phyloP scores from a whole-genome alignment of 495 filamentous ascomycete species.

The Ramalina peruviana region DNA sequence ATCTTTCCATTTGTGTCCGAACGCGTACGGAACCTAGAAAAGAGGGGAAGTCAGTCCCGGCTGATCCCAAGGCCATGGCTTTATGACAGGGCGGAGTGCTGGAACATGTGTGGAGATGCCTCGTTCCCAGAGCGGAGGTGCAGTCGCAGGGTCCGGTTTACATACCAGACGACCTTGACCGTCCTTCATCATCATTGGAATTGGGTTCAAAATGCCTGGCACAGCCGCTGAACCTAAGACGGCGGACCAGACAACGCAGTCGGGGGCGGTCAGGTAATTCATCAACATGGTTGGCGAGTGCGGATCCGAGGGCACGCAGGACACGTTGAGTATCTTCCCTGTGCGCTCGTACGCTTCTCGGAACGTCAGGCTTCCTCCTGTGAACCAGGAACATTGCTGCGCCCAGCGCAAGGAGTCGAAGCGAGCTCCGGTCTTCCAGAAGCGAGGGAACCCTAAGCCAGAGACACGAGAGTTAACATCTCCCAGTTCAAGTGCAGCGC shows the following conservation, averaged over 20 bases:
- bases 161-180: conserved; percentile 46
- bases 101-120: neutral
- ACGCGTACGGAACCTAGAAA: conserved; percentile 55
- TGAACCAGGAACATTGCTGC: conserved; percentile 72
- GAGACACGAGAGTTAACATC: too few relatives aligned
- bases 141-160: neutral
- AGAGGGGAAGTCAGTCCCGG: too few relatives aligned
- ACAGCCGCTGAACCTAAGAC: conserved; percentile 92
- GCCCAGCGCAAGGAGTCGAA: conserved; percentile 95
- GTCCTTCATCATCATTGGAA: conserved; percentile 91
- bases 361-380: conserved; percentile 80
- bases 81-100: neutral
- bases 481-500: too few relatives aligned
- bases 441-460: too few relatives aligned
- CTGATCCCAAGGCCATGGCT: too few relatives aligned
- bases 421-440: conserved; percentile 45
- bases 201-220: conserved; percentile 82
- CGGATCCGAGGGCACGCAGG: conserved; percentile 92
- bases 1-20: conserved; percentile 98
- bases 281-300: conserved; percentile 82
- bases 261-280: conserved; percentile 86
- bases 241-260: conserved; percentile 97
- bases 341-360: conserved; percentile 89
- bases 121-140: neutral
- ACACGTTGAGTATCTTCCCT: conserved; percentile 86